Evolutionary conservation across 805 yeast species (phyloP), one percentile per base, ranked within the genome.

Genomic region (Torulaspora franciscae): DNA sequence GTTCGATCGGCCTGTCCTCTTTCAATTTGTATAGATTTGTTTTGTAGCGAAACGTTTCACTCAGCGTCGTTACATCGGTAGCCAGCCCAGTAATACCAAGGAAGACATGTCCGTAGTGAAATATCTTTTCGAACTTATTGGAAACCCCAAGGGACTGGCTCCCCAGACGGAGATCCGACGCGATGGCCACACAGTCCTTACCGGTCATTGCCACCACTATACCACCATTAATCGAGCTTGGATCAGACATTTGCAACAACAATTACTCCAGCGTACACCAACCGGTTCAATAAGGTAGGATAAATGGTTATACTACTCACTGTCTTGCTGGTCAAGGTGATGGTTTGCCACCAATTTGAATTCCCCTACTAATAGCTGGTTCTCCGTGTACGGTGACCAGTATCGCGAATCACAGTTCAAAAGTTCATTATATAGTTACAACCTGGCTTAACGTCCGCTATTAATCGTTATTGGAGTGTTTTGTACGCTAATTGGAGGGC

Each of bases 181-280:
- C 99, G 59, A 93, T 89, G 25, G 98, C 99, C 45, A 93, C 90
- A 74, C 99, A 93, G 57, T 89, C 97, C 64, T 95, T 90, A 59
- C 99, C 99, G 22, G 83, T 83, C 99, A 93, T 93, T 53, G 99
- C 99, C 27, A 95, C 95, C 42, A 95, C 96, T 52, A 95, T 77
- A 69, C 99, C 99, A 70, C 97, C 88, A 63, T 83, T 83, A 55
- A 83, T 75, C 35, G 88, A 80, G 65, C 86, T 80, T 61, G 89
- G 89, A 68, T 83, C 89, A 35, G 87, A 81, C 88, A 82, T 80
- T 17, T 5, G 17, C 33, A 30, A 14, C 15, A 9, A 14, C 15
- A 14, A 13, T 10, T 30, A 30, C 15, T 15, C 19, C 23, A 14
- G 33, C 33, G 33, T 30, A 19, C 22, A 14, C 11, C 10, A 14